Conservation (phyloP, 805 yeast species). For the Candida namnaoensis region DNA sequence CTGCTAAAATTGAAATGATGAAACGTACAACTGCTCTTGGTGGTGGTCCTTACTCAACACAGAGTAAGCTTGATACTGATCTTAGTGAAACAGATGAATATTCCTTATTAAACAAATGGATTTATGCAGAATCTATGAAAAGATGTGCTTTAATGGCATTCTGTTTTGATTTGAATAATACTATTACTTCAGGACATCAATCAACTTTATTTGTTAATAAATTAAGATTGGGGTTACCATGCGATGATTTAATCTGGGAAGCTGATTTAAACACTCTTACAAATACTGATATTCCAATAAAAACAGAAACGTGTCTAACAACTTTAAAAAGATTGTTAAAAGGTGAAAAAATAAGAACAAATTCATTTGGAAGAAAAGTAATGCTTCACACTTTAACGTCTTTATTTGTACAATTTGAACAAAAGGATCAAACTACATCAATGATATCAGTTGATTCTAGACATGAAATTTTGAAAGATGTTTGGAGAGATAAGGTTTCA, state of each 20-base stretch:
- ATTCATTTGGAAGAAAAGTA: constrained; percentile 51
- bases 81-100: not conserved
- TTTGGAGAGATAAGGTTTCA: constrained; percentile 59
- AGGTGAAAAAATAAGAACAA: constrained; percentile 2
- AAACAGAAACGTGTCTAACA: constrained; percentile 1
- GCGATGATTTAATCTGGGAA: constrained; percentile 47
- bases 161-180: constrained; percentile 65
- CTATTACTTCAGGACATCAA: constrained; percentile 61
- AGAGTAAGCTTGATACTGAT: constrained; percentile 1
- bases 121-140: constrained; percentile 66
- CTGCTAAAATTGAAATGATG: constrained; percentile 66
- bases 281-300: constrained; percentile 19
- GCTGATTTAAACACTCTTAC: constrained; percentile 48
- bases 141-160: constrained; percentile 71
- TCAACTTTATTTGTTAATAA: constrained; percentile 37
- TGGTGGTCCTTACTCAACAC: constrained; percentile 38
- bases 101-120: constrained; percentile 37
- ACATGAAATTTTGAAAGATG: constrained; percentile 1
- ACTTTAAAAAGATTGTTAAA: constrained; percentile 32
- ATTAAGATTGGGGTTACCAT: constrained; percentile 46
- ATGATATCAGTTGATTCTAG: constrained; percentile 1
- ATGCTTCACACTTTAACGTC: constrained; percentile 54
- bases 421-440: constrained; percentile 30
- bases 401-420: constrained; percentile 58
- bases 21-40: constrained; percentile 65